These are phyloP conservation scores for Sutorius eximius DNA, from an alignment of 1,284 basidiomycete genomes.

Conservation along the genomic window DNA sequence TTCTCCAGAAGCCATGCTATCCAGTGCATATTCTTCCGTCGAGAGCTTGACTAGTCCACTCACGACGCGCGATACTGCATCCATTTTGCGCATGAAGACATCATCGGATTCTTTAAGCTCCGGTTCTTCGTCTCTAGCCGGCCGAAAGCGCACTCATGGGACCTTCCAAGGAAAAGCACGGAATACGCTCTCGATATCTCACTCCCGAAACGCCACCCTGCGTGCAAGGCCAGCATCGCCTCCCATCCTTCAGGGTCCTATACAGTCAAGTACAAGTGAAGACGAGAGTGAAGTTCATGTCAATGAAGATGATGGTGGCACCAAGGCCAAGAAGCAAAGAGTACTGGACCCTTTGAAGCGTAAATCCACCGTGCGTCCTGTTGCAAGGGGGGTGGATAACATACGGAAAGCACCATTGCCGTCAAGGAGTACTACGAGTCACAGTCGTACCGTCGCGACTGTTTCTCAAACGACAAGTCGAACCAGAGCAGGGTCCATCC, in stretches of 20 bases:
- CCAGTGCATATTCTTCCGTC: slow-evolving; percentile 39
- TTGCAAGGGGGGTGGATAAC: slow-evolving; percentile 10
- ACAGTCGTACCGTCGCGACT: slow-evolving; percentile 10
- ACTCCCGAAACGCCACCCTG: slow-evolving; percentile 27
- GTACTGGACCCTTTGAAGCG: slow-evolving; percentile 31
- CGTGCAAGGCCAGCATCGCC: slow-evolving; percentile 22
- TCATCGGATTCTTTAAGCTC: slow-evolving; percentile 47
- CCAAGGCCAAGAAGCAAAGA: slow-evolving; percentile 28
- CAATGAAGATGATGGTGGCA: slow-evolving; percentile 4
- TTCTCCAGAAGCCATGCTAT: slow-evolving; percentile 24
- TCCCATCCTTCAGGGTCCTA: slow-evolving; percentile 8
- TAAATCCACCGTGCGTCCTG: slow-evolving; percentile 31
- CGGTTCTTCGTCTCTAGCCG: slow-evolving; percentile 36
- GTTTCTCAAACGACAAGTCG: slow-evolving; percentile 14
- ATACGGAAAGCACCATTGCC: slow-evolving; percentile 17
- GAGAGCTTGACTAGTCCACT: slow-evolving; percentile 44
- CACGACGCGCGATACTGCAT: slow-evolving; percentile 46
- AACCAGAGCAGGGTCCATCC: slow-evolving; percentile 11
- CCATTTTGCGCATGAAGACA: slow-evolving; percentile 45
- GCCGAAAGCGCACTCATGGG: slow-evolving; percentile 36
- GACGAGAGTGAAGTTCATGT: slow-evolving; percentile 20
- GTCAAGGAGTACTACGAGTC: slow-evolving; percentile 9
- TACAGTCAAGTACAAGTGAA: slow-evolving; percentile 27
- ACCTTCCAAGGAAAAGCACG: slow-evolving; percentile 8
- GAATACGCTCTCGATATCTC: slow-evolving; percentile 2